These are phyloP conservation scores for Trametes sanguinea DNA, from an alignment of 768 basidiomycete species.

Conservation along the genomic window DNA sequence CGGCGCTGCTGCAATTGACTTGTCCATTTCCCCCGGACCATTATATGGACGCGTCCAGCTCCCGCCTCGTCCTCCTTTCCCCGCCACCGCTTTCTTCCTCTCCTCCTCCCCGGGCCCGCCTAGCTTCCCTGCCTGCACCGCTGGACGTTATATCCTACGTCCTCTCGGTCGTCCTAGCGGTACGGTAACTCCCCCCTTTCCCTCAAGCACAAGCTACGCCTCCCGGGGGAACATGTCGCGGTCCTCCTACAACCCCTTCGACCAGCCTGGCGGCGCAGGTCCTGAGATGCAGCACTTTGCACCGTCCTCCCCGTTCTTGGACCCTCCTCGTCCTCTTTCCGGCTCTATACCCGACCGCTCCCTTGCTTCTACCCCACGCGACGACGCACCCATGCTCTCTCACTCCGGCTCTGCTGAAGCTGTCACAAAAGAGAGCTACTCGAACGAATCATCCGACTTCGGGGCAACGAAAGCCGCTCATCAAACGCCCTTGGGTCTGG, in stretches of 20 bases:
- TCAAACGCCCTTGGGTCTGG: conserved; percentile 29
- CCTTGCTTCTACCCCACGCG: conserved; percentile 16
- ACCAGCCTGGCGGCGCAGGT: not conserved
- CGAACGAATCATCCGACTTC: not conserved
- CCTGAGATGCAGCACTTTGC: not conserved
- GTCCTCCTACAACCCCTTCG: conserved; percentile 18
- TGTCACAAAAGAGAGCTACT: conserved; percentile 13
- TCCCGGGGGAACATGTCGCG: conserved; percentile 2
- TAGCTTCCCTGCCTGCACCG: conserved; percentile 3
- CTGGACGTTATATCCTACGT: not conserved
- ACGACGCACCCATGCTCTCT: conserved; percentile 14
- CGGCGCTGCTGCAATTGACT: conserved; percentile 58
- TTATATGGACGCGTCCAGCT: conserved; percentile 47
- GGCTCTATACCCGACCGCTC: conserved; percentile 17
- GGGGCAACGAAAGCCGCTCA: conserved; percentile 16
- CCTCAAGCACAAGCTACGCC: not conserved
- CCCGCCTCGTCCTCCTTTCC: conserved; percentile 24
- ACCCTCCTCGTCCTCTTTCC: conserved; percentile 9
- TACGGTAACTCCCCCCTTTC: not conserved
- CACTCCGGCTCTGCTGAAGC: not conserved
- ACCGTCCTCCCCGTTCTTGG: conserved; percentile 7
- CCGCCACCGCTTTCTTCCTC: not conserved
- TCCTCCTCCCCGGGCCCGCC: conserved; percentile 17
- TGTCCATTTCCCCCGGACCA: conserved; percentile 48
- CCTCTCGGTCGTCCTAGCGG: not conserved